Evolutionary conservation across 352 stramenopile species (phyloP), one percentile per base, ranked within the genome.

Genomic region (Phytophthora hibernalis): DNA sequence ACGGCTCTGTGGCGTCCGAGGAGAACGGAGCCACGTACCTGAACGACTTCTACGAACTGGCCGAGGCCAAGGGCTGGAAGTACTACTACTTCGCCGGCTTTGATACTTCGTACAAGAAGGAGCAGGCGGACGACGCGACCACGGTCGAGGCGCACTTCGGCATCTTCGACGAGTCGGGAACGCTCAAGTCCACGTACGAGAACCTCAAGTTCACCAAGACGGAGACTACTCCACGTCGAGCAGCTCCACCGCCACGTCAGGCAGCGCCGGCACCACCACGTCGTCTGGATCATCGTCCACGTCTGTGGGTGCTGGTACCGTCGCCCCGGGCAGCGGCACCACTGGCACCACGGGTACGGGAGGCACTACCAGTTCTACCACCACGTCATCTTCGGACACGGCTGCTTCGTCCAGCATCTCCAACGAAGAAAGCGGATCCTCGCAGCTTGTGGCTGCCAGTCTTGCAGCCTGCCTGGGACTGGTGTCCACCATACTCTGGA

Each of bases 71-170:
- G 58, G 78, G 79, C 21, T 92, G 83, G 81, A 91, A 93, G 74
- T 94, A 95, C 72, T 96, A 93, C 79, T 96, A 93, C 77, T 96
- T 96, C 62, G 77, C 85, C 1, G 88, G 77, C 57, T 93, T 96
- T 15, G 88, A 96, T 67, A 91, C 86, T 45, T 74, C 83, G 28
- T 93, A 89, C 77, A 95, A 95, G 77, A 69, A 80, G 45, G 55
- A 81, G 67, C 70, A 91, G 54, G 15, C 20, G 30, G 68, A 76
- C 15, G 76, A 92, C 38, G 24, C 66, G 3, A 61, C 78, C 54
- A 84, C 79, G 13, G 86, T 95, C 22, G 88, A 96, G 70, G 76
- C 66, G 26, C 78, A 85, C 74, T 96, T 95, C 54, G 88, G 88
- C 20, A 78, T 96, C 61, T 95, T 92, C 35, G 76, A 85, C 57